Evolutionary conservation across 345 rosid species (phyloP).

Genomic region (Garcia nutans): DNA sequence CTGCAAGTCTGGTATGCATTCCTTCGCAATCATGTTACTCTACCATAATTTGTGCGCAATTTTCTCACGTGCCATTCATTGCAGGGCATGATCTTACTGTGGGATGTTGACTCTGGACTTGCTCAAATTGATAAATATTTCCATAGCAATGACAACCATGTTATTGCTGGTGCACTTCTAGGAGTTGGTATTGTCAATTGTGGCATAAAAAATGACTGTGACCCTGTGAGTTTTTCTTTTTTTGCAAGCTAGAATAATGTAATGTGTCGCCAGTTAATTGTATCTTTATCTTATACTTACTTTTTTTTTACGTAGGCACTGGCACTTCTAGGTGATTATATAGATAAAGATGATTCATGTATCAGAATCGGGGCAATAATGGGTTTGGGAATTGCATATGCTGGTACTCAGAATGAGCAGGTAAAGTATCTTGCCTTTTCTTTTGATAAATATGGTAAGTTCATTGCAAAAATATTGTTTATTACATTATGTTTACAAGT

Average conservation of each 20-base stretch:
- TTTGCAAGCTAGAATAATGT: not conserved
- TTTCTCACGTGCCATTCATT: constrained; percentile 19
- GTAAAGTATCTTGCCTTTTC: constrained; percentile 28
- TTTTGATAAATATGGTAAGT: not conserved
- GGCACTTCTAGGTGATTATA: constrained; percentile 72
- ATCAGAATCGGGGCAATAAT: constrained; percentile 89
- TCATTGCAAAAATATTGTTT: no score
- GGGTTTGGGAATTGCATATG: constrained; percentile 94
- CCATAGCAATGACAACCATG: constrained; percentile 74
- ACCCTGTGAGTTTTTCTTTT: constrained; percentile 63
- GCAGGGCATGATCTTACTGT: constrained; percentile 87
- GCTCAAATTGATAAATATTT: constrained; percentile 87
- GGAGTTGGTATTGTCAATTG: constrained; percentile 95
- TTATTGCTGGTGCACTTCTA: constrained; percentile 82
- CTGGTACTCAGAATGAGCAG: constrained; percentile 81
- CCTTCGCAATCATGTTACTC: constrained; percentile 6
- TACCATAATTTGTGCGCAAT: not conserved
- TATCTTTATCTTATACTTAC: constrained; percentile 19
- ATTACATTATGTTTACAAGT: not conserved
- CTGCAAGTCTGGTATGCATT: constrained; percentile 80
- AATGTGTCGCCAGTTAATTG: not conserved
- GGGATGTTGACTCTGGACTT: constrained; percentile 95
- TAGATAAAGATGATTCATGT: constrained; percentile 72
- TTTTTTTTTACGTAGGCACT: constrained; percentile 54
- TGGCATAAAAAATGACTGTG: constrained; percentile 75